These are phyloP conservation scores for Trematosphaeria pertusa DNA, from an alignment of 2,329 filamentous ascomycete species.

Conservation along the genomic window DNA sequence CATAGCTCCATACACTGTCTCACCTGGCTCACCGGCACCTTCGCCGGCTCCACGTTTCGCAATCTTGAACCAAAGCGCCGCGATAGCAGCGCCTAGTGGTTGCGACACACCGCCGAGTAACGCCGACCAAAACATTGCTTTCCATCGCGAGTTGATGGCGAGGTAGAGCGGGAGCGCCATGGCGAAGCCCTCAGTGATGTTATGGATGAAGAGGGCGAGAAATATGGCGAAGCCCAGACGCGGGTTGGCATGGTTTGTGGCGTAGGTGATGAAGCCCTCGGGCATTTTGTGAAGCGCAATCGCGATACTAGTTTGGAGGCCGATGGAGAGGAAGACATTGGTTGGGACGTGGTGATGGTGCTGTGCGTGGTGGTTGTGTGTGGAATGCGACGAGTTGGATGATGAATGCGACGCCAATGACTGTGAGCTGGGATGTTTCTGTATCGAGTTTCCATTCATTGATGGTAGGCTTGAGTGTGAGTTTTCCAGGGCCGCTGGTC, in stretches of 20 bases:
- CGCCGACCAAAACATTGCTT: slow-evolving; percentile 84
- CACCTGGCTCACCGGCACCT: slow-evolving; percentile 57
- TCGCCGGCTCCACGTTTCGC: slow-evolving; percentile 59
- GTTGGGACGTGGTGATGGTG: slow-evolving; percentile 96
- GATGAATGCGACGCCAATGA: slow-evolving; percentile 25
- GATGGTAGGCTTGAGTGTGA: slow-evolving; percentile 24
- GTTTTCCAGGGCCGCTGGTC: slow-evolving; percentile 31
- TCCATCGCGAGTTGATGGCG: slow-evolving; percentile 78
- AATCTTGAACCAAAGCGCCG: slow-evolving; percentile 84
- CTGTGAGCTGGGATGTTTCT: slow-evolving; percentile 22
- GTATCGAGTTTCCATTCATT: slow-evolving; percentile 16
- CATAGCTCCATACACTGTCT: slow-evolving; percentile 74
- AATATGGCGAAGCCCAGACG: slow-evolving; percentile 89
- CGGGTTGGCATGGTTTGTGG: slow-evolving; percentile 95
- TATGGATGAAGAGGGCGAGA: slow-evolving; percentile 95
- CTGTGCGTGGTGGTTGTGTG: slow-evolving; percentile 34
- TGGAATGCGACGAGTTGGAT: slow-evolving; percentile 1
- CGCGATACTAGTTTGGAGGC: slow-evolving; percentile 93
- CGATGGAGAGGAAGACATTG: slow-evolving; percentile 92
- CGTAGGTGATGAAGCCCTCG: slow-evolving; percentile 87
- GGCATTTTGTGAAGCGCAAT: slow-evolving; percentile 97
- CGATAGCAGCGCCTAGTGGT: slow-evolving; percentile 82
- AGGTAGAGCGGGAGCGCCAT: slow-evolving; percentile 93
- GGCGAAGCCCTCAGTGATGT: slow-evolving; percentile 96
- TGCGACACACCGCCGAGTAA: slow-evolving; percentile 86